A percentile compares a stretch with the other conserved stretches of the same genome.
These are phyloP conservation scores for Rhododendron molle DNA, from an alignment of 148 eudicot species.

Conservation along the genomic window DNA sequence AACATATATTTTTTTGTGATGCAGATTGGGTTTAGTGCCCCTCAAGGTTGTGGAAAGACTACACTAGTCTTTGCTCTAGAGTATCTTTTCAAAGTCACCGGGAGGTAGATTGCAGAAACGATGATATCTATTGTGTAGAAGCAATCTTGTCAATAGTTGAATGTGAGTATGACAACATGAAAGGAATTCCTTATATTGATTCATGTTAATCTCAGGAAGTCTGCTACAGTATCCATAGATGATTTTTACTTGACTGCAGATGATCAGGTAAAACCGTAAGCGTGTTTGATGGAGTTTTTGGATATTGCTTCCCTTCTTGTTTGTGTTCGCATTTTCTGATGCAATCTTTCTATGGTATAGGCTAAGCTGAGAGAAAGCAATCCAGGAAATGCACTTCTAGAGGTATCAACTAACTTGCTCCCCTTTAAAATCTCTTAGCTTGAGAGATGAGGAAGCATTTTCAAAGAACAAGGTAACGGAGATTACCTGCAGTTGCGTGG, in stretches of 20 bases:
- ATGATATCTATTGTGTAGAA: slow-evolving; percentile 25
- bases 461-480: slow-evolving; percentile 1
- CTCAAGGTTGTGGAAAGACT: slow-evolving; percentile 98
- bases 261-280: slow-evolving; percentile 55
- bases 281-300: slow-evolving; percentile 6
- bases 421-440: background rate
- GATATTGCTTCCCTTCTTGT: slow-evolving; percentile 11
- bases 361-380: slow-evolving; percentile 77
- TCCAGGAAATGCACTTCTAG: slow-evolving; percentile 81
- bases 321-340: slow-evolving; percentile 17
- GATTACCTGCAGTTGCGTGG: slow-evolving; percentile 66
- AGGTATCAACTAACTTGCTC: slow-evolving; percentile 38
- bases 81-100: slow-evolving; percentile 62
- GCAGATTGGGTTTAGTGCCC: slow-evolving; percentile 99
- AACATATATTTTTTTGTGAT: slow-evolving; percentile 15
- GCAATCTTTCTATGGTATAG: slow-evolving; percentile 32
- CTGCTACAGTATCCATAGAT: slow-evolving; percentile 91
- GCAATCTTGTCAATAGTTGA: background rate
- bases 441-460: background rate
- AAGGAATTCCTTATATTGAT: slow-evolving; percentile 15
- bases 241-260: slow-evolving; percentile 94
- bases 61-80: slow-evolving; percentile 88
- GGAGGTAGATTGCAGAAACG: slow-evolving; percentile 56
- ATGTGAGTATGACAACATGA: slow-evolving; percentile 3
- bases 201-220: slow-evolving; percentile 55